Percentiles rank a stretch among this genome's conserved stretches.
Evolutionary conservation across 306 rosid genomes (phyloP).

Genomic region (Acacia acuminata): DNA sequence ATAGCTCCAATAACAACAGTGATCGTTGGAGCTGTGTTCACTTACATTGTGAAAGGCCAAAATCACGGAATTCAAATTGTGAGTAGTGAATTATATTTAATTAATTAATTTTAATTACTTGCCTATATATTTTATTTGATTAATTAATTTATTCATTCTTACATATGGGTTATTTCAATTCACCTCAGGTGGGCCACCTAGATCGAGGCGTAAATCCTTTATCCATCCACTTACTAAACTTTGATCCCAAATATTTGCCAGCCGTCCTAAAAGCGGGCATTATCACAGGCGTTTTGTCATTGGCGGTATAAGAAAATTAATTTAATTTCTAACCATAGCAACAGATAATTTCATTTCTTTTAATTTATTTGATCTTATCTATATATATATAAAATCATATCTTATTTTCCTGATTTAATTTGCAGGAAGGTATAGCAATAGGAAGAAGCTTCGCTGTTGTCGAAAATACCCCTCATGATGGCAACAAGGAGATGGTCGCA

Average conservation of each 20-base stretch:
- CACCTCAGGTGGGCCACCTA: slow-evolving; percentile 68
- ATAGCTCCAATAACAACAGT: slow-evolving; percentile 72
- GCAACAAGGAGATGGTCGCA: slow-evolving; percentile 92
- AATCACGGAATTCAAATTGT: slow-evolving; percentile 75
- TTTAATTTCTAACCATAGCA: not conserved
- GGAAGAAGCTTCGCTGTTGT: slow-evolving; percentile 83
- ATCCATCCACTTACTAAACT: slow-evolving; percentile 54
- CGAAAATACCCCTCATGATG: slow-evolving; percentile 79
- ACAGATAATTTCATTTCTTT: not conserved
- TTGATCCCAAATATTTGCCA: slow-evolving; percentile 53
- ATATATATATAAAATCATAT: not conserved
- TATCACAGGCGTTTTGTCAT: slow-evolving; percentile 65
- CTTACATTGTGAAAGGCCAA: slow-evolving; percentile 52
- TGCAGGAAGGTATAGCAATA: slow-evolving; percentile 94
- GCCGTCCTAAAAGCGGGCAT: slow-evolving; percentile 54
- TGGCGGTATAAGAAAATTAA: slow-evolving; percentile 62
- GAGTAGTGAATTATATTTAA: slow-evolving; percentile 23
- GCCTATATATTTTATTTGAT: not conserved
- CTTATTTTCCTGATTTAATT: not conserved
- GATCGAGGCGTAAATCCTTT: slow-evolving; percentile 75
- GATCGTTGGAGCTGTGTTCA: slow-evolving; percentile 52
- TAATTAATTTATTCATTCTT: not conserved
- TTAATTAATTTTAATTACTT: not conserved
- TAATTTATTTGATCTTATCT: not conserved
- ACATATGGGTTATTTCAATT: not conserved